Evolutionary conservation across 164 flowering plant genomes (phyloP).

Genomic region (Stephania cephalantha): DNA sequence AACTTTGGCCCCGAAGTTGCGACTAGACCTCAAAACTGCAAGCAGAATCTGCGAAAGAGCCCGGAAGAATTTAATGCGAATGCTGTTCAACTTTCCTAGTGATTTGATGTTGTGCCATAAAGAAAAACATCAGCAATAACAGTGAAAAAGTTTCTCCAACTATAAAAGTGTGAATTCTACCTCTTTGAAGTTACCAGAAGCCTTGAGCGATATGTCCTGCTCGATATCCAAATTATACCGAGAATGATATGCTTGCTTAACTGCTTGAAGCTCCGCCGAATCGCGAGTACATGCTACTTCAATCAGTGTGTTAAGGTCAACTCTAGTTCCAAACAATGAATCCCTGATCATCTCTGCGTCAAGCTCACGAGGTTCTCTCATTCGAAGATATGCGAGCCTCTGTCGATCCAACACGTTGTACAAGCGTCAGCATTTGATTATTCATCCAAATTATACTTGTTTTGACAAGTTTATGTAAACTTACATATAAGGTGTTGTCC

Average conservation of each 20-base stretch:
- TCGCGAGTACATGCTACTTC: conserved; percentile 31
- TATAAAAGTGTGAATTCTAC: conserved; percentile 6
- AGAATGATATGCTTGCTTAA: conserved; percentile 25
- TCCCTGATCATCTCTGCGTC: conserved; percentile 29
- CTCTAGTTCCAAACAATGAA: conserved; percentile 14
- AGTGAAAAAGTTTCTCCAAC: no score
- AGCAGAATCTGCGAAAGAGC: conserved; percentile 18
- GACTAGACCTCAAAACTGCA: conserved; percentile 24
- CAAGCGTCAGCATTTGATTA: background rate
- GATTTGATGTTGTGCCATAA: background rate
- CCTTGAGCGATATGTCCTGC: conserved; percentile 27
- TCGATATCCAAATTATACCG: conserved; percentile 27
- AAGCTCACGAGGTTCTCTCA: conserved; percentile 27
- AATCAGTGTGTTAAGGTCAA: conserved; percentile 18
- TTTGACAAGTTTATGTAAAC: background rate
- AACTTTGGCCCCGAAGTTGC: conserved; percentile 16
- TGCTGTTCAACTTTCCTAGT: background rate
- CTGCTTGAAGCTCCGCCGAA: conserved; percentile 21
- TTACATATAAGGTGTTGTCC: conserved; percentile 22
- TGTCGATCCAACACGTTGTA: conserved; percentile 4
- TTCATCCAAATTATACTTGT: background rate
- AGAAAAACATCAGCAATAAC: background rate
- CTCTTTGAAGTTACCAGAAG: conserved; percentile 23
- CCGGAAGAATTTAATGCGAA: background rate
- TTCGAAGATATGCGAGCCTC: conserved; percentile 25